Evolutionary conservation across 805 yeast genomes (phyloP).

Genomic region (Yamadazyma insecticola): DNA sequence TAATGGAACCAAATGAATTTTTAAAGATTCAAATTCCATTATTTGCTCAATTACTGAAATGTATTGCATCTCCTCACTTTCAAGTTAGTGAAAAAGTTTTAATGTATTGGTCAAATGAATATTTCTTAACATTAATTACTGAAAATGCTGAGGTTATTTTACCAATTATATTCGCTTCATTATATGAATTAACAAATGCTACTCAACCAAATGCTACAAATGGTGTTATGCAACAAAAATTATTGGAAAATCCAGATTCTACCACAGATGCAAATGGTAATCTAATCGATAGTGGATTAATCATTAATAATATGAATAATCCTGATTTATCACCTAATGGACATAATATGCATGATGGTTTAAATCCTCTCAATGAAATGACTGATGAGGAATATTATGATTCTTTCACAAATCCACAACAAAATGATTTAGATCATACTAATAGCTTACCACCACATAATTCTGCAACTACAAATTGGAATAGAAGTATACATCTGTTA

Average conservation of each 20-base stretch:
- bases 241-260: constrained; percentile 32
- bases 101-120: constrained; percentile 92
- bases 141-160: constrained; percentile 90
- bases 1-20: constrained; percentile 90
- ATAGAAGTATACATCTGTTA: constrained; percentile 84
- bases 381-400: constrained; percentile 43
- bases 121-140: constrained; percentile 81
- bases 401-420: constrained; percentile 26
- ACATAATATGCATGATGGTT: constrained; percentile 13
- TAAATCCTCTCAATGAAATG: constrained; percentile 26
- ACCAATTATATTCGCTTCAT: constrained; percentile 86
- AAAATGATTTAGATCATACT: constrained; percentile 27
- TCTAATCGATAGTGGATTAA: constrained; percentile 33
- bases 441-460: constrained; percentile 37
- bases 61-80: constrained; percentile 92
- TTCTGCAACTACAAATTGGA: constrained; percentile 71
- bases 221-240: constrained; percentile 36
- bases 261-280: constrained; percentile 41
- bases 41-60: constrained; percentile 88
- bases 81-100: constrained; percentile 96
- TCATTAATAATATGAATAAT: constrained; percentile 12
- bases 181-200: constrained; percentile 72
- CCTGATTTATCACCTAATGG: constrained; percentile 1
- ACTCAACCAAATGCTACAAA: constrained; percentile 41
- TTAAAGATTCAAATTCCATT: constrained; percentile 87